A percentile compares a stretch with the other conserved stretches of the same genome.
Evolutionary conservation across 257 asterid genomes (phyloP).

Genomic region (Fraxinus excelsior): DNA sequence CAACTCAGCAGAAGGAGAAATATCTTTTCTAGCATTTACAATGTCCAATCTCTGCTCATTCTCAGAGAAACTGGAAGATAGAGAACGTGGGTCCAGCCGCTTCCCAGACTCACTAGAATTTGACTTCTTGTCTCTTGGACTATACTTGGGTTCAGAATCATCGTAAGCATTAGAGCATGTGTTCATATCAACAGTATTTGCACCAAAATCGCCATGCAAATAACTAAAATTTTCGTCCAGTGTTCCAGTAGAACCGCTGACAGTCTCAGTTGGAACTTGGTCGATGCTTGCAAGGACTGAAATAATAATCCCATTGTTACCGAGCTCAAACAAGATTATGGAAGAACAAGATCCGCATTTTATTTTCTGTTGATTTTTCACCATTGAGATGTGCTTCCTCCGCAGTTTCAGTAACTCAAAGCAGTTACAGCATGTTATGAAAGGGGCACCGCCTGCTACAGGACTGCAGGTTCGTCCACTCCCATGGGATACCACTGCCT

Average conservation of each 20-base stretch:
- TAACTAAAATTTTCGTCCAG: slow-evolving; percentile 47
- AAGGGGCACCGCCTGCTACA: slow-evolving; percentile 90
- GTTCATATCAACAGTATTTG: slow-evolving; percentile 35
- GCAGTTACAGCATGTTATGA: slow-evolving; percentile 76
- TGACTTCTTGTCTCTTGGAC: slow-evolving; percentile 42
- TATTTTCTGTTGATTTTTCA: slow-evolving; percentile 45
- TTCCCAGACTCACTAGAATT: slow-evolving; percentile 45
- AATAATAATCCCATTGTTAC: slow-evolving; percentile 45
- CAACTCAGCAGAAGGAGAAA: slow-evolving; percentile 39
- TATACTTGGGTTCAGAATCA: slow-evolving; percentile 38
- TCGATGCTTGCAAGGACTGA: slow-evolving; percentile 53
- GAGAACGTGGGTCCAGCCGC: slow-evolving; percentile 47
- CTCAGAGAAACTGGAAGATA: slow-evolving; percentile 51
- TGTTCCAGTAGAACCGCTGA: slow-evolving; percentile 48
- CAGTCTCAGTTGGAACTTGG: slow-evolving; percentile 48
- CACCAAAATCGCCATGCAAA: slow-evolving; percentile 37
- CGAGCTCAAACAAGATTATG: slow-evolving; percentile 56
- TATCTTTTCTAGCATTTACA: slow-evolving; percentile 33
- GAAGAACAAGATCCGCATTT: slow-evolving; percentile 94
- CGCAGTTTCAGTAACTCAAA: slow-evolving; percentile 71
- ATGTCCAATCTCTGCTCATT: slow-evolving; percentile 49
- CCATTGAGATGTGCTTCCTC: slow-evolving; percentile 46
- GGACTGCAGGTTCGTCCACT: slow-evolving; percentile 48
- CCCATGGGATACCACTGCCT: slow-evolving; percentile 42
- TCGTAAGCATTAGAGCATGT: slow-evolving; percentile 44